Evolutionary conservation across 805 yeast species (phyloP), one percentile per base, ranked within the genome.

Genomic region (Metschnikowia vanudenii): DNA sequence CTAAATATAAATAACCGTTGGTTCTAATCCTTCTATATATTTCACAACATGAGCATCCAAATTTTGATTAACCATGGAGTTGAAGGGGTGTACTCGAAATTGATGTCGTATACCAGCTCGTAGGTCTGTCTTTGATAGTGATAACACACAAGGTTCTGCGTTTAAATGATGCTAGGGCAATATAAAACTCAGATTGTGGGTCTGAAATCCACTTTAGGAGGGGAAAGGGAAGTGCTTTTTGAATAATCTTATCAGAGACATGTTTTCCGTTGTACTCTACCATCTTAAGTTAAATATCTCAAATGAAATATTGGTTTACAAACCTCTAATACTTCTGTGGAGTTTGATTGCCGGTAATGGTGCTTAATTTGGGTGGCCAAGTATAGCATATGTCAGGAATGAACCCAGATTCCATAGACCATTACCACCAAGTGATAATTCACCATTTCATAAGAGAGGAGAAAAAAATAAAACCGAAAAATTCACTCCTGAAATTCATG

Each of bases 241-340:
- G 55, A 18, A 53, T 33, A 40, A 89, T 81, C 63, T 89, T 96
- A 43, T 76, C 76, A 1, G 85, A 81, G 7, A 87, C 84, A 18
- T 95, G 70, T 41, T 81, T 72, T 1, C 96, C 96, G 59, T 94
- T 88, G 22, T 88, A 81, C 54, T 88, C 96, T 18, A 88, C 96
- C 96, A 59, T 89, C 96, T 56, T 88, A 84, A 2, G 96, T 89
- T 58, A 79, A 78, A 60, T 81, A 86, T 6, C 91, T 92, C 45
- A 80, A 76, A 58, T 86, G 88, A 1, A 84, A 72, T 13, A 74
- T 75, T 0, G 88, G 74, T 37, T 76, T 71, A 56, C 80, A 77
- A 18, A 80, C 74, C 2, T 75, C 61, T 1, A 67, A 30, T n/a
- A 55, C 46, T 17, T 62, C 66, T 11, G 50, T 38, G 12, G 50